Percentiles rank a stretch among this genome's conserved stretches.
Conservation (phyloP, 164 flowering plant genomes). For the Sextonia rubra region DNA sequence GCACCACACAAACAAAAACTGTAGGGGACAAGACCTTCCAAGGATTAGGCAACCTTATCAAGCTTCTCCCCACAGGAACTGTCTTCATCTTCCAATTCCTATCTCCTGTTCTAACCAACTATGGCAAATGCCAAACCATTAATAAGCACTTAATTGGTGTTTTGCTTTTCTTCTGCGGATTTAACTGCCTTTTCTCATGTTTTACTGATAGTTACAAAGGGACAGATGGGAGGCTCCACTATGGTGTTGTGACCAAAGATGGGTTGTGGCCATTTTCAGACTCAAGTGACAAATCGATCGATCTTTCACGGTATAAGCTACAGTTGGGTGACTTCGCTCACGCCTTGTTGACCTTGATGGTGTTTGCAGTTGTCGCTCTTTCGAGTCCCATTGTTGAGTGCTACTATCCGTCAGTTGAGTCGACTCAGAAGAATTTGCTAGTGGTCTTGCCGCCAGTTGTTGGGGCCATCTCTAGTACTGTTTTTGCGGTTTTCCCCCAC, state of each 20-base stretch:
- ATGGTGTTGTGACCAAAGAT: conserved; percentile 54
- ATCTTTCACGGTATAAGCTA: conserved; percentile 47
- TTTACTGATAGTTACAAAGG: conserved; percentile 78
- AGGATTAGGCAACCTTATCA: conserved; percentile 60
- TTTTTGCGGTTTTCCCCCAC: conserved; percentile 61
- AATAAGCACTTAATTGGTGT: conserved; percentile 51
- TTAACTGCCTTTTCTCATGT: conserved; percentile 54
- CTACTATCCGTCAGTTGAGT: conserved; percentile 53
- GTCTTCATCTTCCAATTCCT: conserved; percentile 75
- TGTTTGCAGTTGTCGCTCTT: conserved; percentile 50
- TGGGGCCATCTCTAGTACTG: conserved; percentile 44
- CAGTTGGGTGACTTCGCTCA: conserved; percentile 70
- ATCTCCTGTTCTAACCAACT: conserved; percentile 66
- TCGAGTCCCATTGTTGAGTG: conserved; percentile 53
- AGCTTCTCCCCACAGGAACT: conserved; percentile 87
- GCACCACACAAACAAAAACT: conserved; percentile 1
- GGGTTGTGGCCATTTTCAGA: conserved; percentile 54
- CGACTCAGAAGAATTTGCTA: conserved; percentile 35
- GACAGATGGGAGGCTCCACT: conserved; percentile 41
- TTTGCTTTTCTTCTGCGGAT: conserved; percentile 48
- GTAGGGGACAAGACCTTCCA: conserved; percentile 29
- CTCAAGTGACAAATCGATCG: conserved; percentile 6
- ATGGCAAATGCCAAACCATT: conserved; percentile 51
- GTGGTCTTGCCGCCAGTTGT: conserved; percentile 66
- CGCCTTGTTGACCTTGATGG: conserved; percentile 46